A percentile compares a stretch with the other conserved stretches of the same genome.
These are phyloP conservation scores for Podaxis pistillaris DNA, from an alignment of 768 basidiomycete genomes.

Conservation along the genomic window DNA sequence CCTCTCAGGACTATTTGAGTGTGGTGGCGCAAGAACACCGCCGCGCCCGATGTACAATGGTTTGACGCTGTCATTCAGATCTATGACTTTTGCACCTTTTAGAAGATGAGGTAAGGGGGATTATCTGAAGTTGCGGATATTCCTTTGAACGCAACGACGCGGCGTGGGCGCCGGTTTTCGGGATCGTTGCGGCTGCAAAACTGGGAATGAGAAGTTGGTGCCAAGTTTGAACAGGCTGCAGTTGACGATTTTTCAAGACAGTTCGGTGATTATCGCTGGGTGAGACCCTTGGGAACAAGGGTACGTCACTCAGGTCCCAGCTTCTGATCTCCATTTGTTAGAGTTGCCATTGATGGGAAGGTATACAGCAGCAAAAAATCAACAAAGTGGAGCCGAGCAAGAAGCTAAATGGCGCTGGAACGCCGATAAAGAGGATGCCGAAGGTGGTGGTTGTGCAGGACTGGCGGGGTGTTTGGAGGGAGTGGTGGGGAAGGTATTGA, in stretches of 20 bases:
- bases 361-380: not conserved
- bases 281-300: not conserved
- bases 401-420: not conserved
- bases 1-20: too few species aligned
- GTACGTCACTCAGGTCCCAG: not conserved
- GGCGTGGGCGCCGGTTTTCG: not conserved
- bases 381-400: not conserved
- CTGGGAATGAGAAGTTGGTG: not conserved
- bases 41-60: too few species aligned
- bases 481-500: conserved; percentile 2
- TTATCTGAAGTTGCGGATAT: too few species aligned
- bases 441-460: not conserved
- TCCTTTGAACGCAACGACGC: too few species aligned
- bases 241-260: not conserved
- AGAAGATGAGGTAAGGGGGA: too few species aligned
- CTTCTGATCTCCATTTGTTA: conserved; percentile 5
- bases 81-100: too few species aligned
- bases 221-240: not conserved
- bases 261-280: not conserved
- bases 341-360: conserved; percentile 6
- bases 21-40: too few species aligned
- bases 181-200: not conserved
- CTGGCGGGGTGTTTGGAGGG: not conserved
- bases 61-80: too few species aligned
- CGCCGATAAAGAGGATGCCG: not conserved